These are phyloP conservation scores for Hemisphaericaspora xylanilytica DNA, from an alignment of 1,139 yeast genomes.

Conservation along the genomic window DNA sequence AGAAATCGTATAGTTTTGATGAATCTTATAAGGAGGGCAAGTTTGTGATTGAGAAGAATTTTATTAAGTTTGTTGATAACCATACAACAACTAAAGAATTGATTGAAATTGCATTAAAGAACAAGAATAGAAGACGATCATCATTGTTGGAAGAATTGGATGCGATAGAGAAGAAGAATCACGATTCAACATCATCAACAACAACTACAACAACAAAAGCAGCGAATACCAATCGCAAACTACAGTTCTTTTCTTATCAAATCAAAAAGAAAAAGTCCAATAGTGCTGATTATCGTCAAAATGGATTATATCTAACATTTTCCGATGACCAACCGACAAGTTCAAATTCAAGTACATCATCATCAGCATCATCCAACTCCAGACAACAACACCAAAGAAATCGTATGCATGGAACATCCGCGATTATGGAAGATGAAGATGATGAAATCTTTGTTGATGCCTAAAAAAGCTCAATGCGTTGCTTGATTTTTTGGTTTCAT, in stretches of 20 bases:
- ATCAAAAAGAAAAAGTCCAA: conserved; percentile 6
- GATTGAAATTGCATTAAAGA: conserved; percentile 28
- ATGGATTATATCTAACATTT: conserved; percentile 11
- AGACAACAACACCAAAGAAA: neutral
- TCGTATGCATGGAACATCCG: conserved; percentile 10
- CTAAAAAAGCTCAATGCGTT: conserved; percentile 7
- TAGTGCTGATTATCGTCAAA: conserved; percentile 4
- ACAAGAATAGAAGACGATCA: conserved; percentile 26
- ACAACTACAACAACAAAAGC: neutral
- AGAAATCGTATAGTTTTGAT: conserved; percentile 50
- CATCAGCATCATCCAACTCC: neutral
- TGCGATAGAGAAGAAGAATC: conserved; percentile 1
- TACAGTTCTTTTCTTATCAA: conserved; percentile 5
- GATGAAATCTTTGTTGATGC: conserved; percentile 30
- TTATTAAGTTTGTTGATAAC: conserved; percentile 23
- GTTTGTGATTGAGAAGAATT: conserved; percentile 63
- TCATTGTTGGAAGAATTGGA: conserved; percentile 17
- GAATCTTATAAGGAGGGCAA: conserved; percentile 79
- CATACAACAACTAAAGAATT: conserved; percentile 27
- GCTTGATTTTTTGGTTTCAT: no score
- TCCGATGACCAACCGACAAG: neutral
- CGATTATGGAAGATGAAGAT: conserved; percentile 23
- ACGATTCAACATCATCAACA: no score
- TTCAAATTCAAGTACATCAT: neutral
- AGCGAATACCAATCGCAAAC: neutral